Evolutionary conservation across 176 grass and related monocot genomes (phyloP).

Genomic region (Cenchrus purpureus): DNA sequence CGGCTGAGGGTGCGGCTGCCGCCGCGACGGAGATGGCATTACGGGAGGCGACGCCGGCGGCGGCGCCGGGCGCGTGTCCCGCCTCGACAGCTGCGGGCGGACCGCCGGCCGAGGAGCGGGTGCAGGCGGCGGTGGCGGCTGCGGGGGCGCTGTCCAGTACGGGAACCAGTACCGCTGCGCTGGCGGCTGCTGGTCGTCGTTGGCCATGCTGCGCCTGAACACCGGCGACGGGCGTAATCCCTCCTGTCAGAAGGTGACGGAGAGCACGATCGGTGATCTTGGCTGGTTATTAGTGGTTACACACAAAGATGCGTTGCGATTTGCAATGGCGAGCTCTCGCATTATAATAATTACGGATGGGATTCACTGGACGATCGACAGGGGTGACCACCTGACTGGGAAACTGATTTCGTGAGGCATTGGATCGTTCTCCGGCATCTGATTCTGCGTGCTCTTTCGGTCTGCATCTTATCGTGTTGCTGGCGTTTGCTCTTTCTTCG

Average conservation of each 20-base stretch:
- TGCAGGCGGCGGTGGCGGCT: background rate
- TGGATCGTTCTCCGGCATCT: background rate
- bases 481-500: background rate
- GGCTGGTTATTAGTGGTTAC: background rate
- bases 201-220: slow-evolving; percentile 8
- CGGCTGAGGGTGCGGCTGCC: slow-evolving; percentile 20
- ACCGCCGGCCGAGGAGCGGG: background rate
- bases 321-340: background rate
- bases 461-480: background rate
- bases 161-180: slow-evolving; percentile 45
- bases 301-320: background rate
- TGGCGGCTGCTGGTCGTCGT: slow-evolving; percentile 39
- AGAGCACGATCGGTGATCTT: background rate
- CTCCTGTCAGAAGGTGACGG: background rate
- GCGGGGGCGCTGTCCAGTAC: slow-evolving; percentile 22
- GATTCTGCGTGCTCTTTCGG: slow-evolving; percentile 21
- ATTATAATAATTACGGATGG: background rate
- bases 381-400: background rate
- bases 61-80: slow-evolving; percentile 3
- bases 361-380: background rate
- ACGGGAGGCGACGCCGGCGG: slow-evolving; percentile 21
- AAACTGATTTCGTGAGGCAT: background rate
- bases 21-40: slow-evolving; percentile 35
- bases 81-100: slow-evolving; percentile 30
- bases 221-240: background rate